Base-by-base conservation (phyloP, 139 green algal genomes). In the Klebsormidium nitens region DNA sequence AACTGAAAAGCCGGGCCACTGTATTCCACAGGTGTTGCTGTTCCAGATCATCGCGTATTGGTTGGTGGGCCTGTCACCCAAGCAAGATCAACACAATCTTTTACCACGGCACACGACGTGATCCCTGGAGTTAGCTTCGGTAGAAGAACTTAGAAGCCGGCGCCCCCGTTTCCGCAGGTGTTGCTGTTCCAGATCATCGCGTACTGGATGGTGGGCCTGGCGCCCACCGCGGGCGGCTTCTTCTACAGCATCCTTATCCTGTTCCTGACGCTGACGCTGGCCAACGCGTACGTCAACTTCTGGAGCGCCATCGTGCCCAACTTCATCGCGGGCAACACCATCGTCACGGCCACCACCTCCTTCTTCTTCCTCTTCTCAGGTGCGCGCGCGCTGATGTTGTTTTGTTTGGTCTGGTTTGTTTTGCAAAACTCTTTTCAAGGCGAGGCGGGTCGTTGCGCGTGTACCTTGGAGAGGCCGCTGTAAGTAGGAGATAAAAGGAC, bases 361-460 rank as follows among this genome's bases (percentile, higher is more conserved):
- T 80, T 79, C 65, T 72, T 80, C 38, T 82, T 81, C 35, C 74
- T 81, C 64, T 80, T 80, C 65, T 38, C 26, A n/a, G 17, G 44
- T 52, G 44, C 44, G 19, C 44, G 17, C 44, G 17, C 44, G 19
- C 19, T 28, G 44, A 52, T n/a, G n/a, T n/a, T n/a, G n/a, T n/a
- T n/a, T n/a, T n/a, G n/a, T n/a, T n/a, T 49, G 42, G 8, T 8
- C 42, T n/a, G 42, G 8, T 8, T 5, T 23, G 26, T 8, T 60
- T 60, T 19, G 5, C 17, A 35, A n/a, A n/a, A n/a, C n/a, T n/a
- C n/a, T n/a, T n/a, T n/a, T n/a, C n/a, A n/a, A n/a, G n/a, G n/a
- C n/a, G n/a, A n/a, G n/a, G n/a, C n/a, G n/a, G n/a, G n/a, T n/a
- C n/a, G n/a, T n/a, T n/a, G n/a, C n/a, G n/a, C n/a, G n/a, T n/a